These are phyloP conservation scores for Nannochloris sp. DNA, from an alignment of 139 green algal genomes.

Conservation along the genomic window DNA sequence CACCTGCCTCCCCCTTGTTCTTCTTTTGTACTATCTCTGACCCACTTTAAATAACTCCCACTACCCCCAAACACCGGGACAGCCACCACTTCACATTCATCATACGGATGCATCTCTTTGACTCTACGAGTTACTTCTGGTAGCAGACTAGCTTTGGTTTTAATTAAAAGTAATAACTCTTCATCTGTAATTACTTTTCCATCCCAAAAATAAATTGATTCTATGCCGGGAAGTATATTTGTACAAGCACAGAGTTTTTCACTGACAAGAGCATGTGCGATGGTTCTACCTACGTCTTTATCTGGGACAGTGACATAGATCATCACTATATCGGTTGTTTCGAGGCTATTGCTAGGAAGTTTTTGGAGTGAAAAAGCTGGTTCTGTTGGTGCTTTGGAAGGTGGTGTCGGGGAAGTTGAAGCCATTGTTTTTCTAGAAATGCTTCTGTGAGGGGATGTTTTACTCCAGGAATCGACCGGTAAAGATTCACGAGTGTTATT, in stretches of 20 bases:
- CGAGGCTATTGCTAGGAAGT: no score
- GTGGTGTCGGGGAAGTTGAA: no score
- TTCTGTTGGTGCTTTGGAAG: no score
- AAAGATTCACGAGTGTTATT: no score
- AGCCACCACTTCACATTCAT: conserved; percentile 61
- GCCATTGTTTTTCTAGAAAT: no score
- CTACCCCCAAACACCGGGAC: conserved; percentile 58
- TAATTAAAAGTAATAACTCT: conserved; percentile 81
- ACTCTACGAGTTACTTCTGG: conserved; percentile 36
- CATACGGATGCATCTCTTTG: conserved; percentile 63
- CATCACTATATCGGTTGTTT: no score
- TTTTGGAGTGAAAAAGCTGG: no score
- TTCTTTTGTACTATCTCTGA: conserved; percentile 56
- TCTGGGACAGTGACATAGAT: conserved; percentile 50
- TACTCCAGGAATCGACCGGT: no score
- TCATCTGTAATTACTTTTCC: conserved; percentile 51
- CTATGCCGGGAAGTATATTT: conserved; percentile 72
- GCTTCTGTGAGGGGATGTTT: no score
- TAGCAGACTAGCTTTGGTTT: conserved; percentile 44
- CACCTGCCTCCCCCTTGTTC: no score
- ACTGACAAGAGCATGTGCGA: conserved; percentile 47
- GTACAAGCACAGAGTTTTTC: conserved; percentile 69
- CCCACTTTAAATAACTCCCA: conserved; percentile 60
- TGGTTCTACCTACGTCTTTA: conserved; percentile 28
- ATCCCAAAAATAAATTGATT: conserved; percentile 71